A percentile compares a stretch with the other conserved stretches of the same genome.
phyloP scores from a whole-genome alignment of 139 green algal species.

The Mesotaenium endlicherianum region DNA sequence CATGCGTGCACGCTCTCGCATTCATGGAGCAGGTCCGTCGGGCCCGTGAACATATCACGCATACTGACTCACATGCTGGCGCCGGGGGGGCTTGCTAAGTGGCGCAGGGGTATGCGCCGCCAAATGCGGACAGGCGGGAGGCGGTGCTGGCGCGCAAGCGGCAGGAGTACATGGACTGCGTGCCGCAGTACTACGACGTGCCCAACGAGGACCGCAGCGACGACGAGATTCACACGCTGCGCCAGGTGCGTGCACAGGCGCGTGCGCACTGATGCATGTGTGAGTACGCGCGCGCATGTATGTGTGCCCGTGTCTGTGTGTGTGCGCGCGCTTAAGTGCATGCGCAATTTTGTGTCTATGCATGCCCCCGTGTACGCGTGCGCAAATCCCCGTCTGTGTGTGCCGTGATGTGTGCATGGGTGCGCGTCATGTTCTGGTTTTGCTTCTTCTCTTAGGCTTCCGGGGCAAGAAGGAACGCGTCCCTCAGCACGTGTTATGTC shows the following conservation, averaged over 20 bases:
- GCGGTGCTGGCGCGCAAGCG: slow-evolving; percentile 75
- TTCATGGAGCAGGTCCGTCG: background rate
- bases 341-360: no score
- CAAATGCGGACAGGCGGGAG: slow-evolving; percentile 66
- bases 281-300: no score
- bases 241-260: slow-evolving; percentile 66
- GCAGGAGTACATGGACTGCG: slow-evolving; percentile 78
- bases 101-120: slow-evolving; percentile 78
- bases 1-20: background rate
- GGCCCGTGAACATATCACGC: background rate
- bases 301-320: no score
- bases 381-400: no score
- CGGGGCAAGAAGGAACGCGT: no score
- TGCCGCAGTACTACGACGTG: slow-evolving; percentile 83
- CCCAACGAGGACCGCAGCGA: slow-evolving; percentile 66
- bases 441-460: no score
- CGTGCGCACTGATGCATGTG: background rate
- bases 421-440: no score
- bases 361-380: background rate
- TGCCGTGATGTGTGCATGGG: no score
- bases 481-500: no score
- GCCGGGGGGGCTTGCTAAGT: background rate
- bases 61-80: no score
- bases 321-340: no score
- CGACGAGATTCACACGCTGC: slow-evolving; percentile 76